These are phyloP conservation scores for Chalaropsis thielavioides DNA, from an alignment of 2,329 filamentous ascomycete species.

Conservation along the genomic window DNA sequence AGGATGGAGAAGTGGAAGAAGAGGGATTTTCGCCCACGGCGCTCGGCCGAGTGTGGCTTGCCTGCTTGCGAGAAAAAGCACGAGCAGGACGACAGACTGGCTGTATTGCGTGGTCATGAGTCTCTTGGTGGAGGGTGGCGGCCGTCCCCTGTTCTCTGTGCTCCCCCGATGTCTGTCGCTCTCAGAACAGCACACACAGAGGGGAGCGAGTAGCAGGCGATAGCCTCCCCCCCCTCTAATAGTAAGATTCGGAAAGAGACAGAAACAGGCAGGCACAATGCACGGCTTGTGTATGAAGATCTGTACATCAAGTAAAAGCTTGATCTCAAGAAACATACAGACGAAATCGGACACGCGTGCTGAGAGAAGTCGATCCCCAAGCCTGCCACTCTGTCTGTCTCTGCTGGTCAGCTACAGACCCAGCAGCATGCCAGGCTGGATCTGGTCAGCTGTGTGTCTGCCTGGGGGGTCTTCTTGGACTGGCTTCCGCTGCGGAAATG, in stretches of 20 bases:
- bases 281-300: not conserved
- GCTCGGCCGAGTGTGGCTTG: not conserved
- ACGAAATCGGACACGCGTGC: not conserved
- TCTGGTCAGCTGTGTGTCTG: not conserved
- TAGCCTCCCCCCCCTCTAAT: too few species aligned
- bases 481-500: not conserved
- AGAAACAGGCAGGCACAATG: not conserved
- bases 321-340: not conserved
- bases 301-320: not conserved
- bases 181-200: too few species aligned
- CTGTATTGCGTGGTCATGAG: not conserved
- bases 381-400: too few species aligned
- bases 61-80: not conserved
- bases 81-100: not conserved
- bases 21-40: not conserved
- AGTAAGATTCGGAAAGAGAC: too few species aligned
- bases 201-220: too few species aligned
- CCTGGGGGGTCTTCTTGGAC: not conserved
- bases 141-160: not conserved
- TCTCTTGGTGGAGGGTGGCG: not conserved
- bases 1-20: not conserved
- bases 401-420: too few species aligned
- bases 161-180: too few species aligned
- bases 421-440: too few species aligned
- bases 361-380: not conserved